phyloP scores from a whole-genome alignment of 208 protist species.

The Trypanosoma melophagium region DNA sequence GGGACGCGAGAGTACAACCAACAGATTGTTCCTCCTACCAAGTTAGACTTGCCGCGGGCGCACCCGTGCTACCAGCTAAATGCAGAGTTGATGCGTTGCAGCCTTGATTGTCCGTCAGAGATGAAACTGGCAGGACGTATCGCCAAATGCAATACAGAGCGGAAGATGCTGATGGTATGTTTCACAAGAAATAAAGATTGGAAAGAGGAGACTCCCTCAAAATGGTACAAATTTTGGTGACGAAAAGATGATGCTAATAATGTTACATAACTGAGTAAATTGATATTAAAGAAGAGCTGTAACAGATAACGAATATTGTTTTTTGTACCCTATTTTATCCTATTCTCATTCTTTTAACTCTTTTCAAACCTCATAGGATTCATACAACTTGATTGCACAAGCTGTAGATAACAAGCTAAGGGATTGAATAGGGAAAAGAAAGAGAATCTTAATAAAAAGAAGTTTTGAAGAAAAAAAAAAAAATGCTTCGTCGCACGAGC shows the following conservation, averaged over 20 bases:
- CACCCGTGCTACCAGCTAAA: conserved; percentile 69
- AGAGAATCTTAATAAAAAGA: conserved; percentile 2
- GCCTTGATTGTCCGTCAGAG: conserved; percentile 49
- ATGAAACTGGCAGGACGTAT: conserved; percentile 76
- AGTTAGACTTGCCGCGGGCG: conserved; percentile 31
- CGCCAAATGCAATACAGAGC: conserved; percentile 60
- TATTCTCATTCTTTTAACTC: no score
- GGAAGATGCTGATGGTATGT: conserved; percentile 67
- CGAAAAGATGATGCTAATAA: not conserved
- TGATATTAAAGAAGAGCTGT: not conserved
- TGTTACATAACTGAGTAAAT: not conserved
- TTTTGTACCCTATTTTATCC: no score
- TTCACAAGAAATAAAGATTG: conserved; percentile 70
- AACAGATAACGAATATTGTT: not conserved
- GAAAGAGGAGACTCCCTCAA: conserved; percentile 22
- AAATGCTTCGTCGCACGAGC: conserved; percentile 75
- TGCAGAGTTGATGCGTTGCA: conserved; percentile 52
- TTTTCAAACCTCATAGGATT: no score
- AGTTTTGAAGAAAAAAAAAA: conserved; percentile 5
- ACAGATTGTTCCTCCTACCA: conserved; percentile 53
- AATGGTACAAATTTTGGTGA: conserved; percentile 60
- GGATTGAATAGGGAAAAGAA: not conserved
- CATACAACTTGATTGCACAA: no score
- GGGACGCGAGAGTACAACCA: conserved; percentile 72
- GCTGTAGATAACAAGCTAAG: not conserved